Evolutionary conservation across 805 yeast genomes (phyloP), one percentile per base, ranked within the genome.

Genomic region (Lipomyces starkeyi): DNA sequence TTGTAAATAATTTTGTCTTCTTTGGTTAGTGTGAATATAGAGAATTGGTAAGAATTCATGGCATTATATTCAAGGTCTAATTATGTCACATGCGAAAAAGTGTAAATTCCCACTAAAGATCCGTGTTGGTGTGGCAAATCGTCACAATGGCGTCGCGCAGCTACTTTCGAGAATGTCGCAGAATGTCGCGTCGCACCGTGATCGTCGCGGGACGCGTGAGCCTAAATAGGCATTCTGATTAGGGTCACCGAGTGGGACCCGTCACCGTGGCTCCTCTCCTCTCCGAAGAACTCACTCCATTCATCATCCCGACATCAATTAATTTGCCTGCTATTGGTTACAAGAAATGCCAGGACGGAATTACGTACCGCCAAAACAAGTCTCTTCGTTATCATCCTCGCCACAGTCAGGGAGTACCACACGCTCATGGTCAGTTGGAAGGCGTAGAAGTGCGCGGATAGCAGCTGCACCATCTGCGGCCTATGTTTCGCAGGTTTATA

Each of bases 201-300:
- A 43, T 43, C 49, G 14, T 4, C 20, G 49, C 49, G 20, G 40
- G 20, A 47, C 66, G 66, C 62, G 66, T 63, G 53, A 57, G 62
- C 66, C 66, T 17, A 37, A 58, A 25, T 54, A 63, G 66, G 66
- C 62, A 63, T 37, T 58, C 32, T 63, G 59, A 58, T 58, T 14
- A 32, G 61, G 25, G 13, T 25, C 17, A 7, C 6, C n/a, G 17
- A 17, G 32, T 57, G 20, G 32, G 34, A 25, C 17, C 29, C 49
- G 32, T 56, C 61, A 20, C 32, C 34, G 27, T 56, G 25, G 53
- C 61, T 17, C n/a, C n/a, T 20, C 49, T n/a, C 11, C 34, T 29
- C 20, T 53, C 57, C 27, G 5, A 8, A 20, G n/a, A 29, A 9
- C 29, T 8, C 56, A 29, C 32, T 29, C 1, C 49, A 43, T 6